Evolutionary conservation across 2,329 filamentous ascomycete species (phyloP).

Genomic region (Aspergillus clavatus): DNA sequence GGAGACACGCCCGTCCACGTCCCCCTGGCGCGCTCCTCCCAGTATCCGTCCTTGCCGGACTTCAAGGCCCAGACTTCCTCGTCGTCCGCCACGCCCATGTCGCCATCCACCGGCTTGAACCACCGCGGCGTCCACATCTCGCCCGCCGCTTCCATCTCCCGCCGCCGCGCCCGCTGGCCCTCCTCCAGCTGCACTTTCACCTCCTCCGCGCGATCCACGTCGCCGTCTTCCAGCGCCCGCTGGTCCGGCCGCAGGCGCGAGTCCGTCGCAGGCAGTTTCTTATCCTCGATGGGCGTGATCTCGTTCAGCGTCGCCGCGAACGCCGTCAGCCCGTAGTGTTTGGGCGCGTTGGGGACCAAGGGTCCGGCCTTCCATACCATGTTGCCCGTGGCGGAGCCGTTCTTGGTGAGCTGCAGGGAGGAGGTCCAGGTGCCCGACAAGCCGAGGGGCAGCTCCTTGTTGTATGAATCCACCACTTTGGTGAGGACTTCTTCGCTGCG

Average conservation of each 20-base stretch:
- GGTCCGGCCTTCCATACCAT: slow-evolving; percentile 74
- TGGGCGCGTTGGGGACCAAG: slow-evolving; percentile 71
- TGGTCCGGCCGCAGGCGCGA: slow-evolving; percentile 82
- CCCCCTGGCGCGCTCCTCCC: slow-evolving; percentile 73
- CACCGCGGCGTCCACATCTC: slow-evolving; percentile 71
- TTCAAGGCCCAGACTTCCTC: slow-evolving; percentile 64
- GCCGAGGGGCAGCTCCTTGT: slow-evolving; percentile 60
- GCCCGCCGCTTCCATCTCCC: slow-evolving; percentile 69
- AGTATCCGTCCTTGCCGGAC: slow-evolving; percentile 81
- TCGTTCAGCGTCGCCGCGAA: slow-evolving; percentile 89
- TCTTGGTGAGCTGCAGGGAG: slow-evolving; percentile 61
- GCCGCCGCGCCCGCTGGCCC: slow-evolving; percentile 69
- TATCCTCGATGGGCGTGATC: slow-evolving; percentile 72
- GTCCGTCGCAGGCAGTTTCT: slow-evolving; percentile 74
- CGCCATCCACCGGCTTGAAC: slow-evolving; percentile 66
- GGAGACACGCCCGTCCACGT: slow-evolving; percentile 58
- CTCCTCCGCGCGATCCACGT: slow-evolving; percentile 75
- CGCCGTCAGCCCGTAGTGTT: slow-evolving; percentile 79
- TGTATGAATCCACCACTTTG: slow-evolving; percentile 64
- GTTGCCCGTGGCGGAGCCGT: slow-evolving; percentile 57
- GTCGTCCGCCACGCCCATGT: slow-evolving; percentile 25
- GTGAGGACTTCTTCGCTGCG: slow-evolving; percentile 84
- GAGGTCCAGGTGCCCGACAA: slow-evolving; percentile 82
- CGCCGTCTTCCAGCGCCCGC: slow-evolving; percentile 73
- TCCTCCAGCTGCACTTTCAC: slow-evolving; percentile 83